A percentile compares a stretch with the other conserved stretches of the same genome.
Conservation (phyloP, 345 rosid species). For the Limnanthes douglasii region DNA sequence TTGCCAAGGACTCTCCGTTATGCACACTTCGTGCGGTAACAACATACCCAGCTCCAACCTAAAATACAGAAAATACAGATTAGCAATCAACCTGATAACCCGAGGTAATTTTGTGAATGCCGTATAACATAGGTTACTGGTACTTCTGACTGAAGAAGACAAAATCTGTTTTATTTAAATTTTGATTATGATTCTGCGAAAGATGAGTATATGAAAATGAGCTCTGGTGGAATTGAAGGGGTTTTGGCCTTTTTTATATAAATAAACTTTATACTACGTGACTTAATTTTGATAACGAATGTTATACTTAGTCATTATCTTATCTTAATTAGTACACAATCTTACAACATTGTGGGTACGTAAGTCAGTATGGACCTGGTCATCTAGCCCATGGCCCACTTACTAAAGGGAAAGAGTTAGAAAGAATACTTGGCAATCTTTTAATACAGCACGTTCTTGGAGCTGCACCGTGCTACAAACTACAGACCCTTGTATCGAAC, state of each 20-base stretch:
- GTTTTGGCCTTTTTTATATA: no score
- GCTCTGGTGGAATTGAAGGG: not conserved
- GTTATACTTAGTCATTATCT: no score
- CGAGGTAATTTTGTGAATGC: not conserved
- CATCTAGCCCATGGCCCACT: no score
- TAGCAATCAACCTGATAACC: no score
- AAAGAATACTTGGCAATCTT: slow-evolving; percentile 72
- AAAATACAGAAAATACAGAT: not conserved
- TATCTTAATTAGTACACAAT: no score
- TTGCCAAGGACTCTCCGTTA: slow-evolving; percentile 76
- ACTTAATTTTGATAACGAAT: no score
- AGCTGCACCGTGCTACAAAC: slow-evolving; percentile 86
- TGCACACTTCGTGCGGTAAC: slow-evolving; percentile 55
- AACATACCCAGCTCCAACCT: slow-evolving; percentile 85
- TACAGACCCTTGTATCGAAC: slow-evolving; percentile 86
- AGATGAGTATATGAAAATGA: not conserved
- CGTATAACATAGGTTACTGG: not conserved
- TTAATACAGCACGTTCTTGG: slow-evolving; percentile 70
- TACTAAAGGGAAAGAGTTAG: not conserved
- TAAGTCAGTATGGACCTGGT: not conserved
- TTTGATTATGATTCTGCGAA: slow-evolving; percentile 1
- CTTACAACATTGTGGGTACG: not conserved
- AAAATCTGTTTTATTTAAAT: no score
- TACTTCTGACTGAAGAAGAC: not conserved
- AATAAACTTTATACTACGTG: no score